These are phyloP conservation scores for Babesia divergens DNA, from an alignment of 169 alveolate genomes.

Conservation along the genomic window DNA sequence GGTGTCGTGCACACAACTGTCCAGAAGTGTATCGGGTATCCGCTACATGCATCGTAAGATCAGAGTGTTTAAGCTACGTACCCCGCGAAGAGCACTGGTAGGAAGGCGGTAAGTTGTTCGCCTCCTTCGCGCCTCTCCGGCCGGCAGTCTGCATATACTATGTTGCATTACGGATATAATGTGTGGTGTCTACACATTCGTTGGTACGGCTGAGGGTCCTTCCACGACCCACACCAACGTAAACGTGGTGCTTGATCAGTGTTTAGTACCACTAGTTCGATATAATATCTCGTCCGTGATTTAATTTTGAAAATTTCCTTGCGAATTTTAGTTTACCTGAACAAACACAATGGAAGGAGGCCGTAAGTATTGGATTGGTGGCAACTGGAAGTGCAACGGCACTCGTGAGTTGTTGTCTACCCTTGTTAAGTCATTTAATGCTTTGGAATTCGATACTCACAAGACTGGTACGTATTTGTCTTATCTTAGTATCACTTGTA, in stretches of 20 bases:
- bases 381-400: slow-evolving; percentile 69
- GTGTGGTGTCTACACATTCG: no score
- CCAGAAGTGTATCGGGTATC: background rate
- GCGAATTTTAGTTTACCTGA: no score
- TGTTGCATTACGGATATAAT: background rate
- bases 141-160: background rate
- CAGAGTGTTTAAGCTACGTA: background rate
- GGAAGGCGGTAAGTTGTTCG: background rate
- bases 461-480: slow-evolving; percentile 20
- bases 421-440: slow-evolving; percentile 10
- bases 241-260: no score
- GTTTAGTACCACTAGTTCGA: no score
- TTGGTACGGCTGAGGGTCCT: no score
- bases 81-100: background rate
- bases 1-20: background rate
- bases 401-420: slow-evolving; percentile 16
- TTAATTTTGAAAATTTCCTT: no score
- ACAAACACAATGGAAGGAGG: slow-evolving; percentile 1
- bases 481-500: background rate
- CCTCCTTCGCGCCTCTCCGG: slow-evolving; percentile 19
- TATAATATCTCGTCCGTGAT: no score
- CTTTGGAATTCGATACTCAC: background rate
- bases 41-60: background rate
- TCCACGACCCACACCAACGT: no score
- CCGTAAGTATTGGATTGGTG: slow-evolving; percentile 61